phyloP scores from a whole-genome alignment of 805 yeast species.

The Candida insectalens region DNA sequence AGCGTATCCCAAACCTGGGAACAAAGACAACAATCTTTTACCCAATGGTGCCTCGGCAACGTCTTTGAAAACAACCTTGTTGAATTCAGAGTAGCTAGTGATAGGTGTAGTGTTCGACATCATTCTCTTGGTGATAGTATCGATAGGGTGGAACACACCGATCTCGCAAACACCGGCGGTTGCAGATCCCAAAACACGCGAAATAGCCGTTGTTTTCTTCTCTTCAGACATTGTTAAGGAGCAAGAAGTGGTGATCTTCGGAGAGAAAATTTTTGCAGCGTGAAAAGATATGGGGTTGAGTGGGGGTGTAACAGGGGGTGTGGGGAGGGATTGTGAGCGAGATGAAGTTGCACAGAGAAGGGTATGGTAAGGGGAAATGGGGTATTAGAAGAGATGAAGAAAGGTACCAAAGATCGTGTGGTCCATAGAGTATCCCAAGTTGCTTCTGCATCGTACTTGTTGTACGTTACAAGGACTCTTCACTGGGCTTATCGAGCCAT shows the following conservation, averaged over 20 bases:
- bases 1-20: conserved; percentile 98
- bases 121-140: conserved; percentile 92
- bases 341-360: no score
- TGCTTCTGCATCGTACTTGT: no score
- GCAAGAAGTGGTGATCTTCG: background rate
- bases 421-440: no score
- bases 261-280: background rate
- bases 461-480: no score
- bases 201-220: conserved; percentile 79
- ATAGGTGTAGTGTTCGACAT: conserved; percentile 75
- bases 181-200: conserved; percentile 95
- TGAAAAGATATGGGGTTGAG: background rate
- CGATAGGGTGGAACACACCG: conserved; percentile 97
- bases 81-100: conserved; percentile 54
- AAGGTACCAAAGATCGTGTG: no score
- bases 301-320: background rate
- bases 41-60: conserved; percentile 65
- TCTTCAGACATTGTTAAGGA: conserved; percentile 29
- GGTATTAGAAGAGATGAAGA: no score
- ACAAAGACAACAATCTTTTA: conserved; percentile 68
- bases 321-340: background rate
- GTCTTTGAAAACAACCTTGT: conserved; percentile 78
- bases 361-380: no score
- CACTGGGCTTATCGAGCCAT: no score
- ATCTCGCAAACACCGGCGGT: conserved; percentile 96